These are phyloP conservation scores for Citrullus amarus DNA, from an alignment of 306 rosid genomes.

Conservation along the genomic window DNA sequence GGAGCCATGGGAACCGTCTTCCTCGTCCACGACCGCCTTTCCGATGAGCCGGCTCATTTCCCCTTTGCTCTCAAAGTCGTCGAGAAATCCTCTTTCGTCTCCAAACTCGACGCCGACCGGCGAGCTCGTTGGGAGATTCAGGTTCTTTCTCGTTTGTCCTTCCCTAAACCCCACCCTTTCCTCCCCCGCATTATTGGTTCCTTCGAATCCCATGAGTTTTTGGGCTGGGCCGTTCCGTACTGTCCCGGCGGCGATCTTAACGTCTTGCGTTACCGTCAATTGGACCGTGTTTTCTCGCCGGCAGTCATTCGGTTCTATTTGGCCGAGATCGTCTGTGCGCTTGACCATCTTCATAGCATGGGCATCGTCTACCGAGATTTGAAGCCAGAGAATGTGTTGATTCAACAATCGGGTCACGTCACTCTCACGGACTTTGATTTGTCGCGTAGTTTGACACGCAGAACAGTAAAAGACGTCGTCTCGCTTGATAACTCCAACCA, in stretches of 20 bases:
- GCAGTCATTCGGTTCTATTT: slow-evolving; percentile 64
- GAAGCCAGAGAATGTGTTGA: slow-evolving; percentile 84
- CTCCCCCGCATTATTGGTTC: slow-evolving; percentile 51
- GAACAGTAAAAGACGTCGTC: slow-evolving; percentile 14
- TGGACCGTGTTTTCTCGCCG: slow-evolving; percentile 64
- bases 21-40: slow-evolving; percentile 35
- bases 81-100: slow-evolving; percentile 38
- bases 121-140: slow-evolving; percentile 79
- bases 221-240: slow-evolving; percentile 80
- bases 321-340: slow-evolving; percentile 82
- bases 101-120: slow-evolving; percentile 60
- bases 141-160: slow-evolving; percentile 48
- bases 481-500: not conserved
- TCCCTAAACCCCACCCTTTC: slow-evolving; percentile 37
- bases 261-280: slow-evolving; percentile 70
- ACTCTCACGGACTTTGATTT: slow-evolving; percentile 95
- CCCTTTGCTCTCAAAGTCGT: slow-evolving; percentile 73
- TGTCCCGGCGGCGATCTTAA: slow-evolving; percentile 94
- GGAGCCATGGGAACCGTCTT: slow-evolving; percentile 98
- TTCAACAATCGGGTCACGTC: slow-evolving; percentile 85
- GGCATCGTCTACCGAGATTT: slow-evolving; percentile 84
- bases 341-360: slow-evolving; percentile 54
- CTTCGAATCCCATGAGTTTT: slow-evolving; percentile 31
- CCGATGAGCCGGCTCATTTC: slow-evolving; percentile 16
- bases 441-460: slow-evolving; percentile 44